Percentiles rank a stretch among this genome's conserved stretches.
These are phyloP conservation scores for Clarireedia homoeocarpa DNA, from an alignment of 2,329 filamentous ascomycete species.

Conservation along the genomic window DNA sequence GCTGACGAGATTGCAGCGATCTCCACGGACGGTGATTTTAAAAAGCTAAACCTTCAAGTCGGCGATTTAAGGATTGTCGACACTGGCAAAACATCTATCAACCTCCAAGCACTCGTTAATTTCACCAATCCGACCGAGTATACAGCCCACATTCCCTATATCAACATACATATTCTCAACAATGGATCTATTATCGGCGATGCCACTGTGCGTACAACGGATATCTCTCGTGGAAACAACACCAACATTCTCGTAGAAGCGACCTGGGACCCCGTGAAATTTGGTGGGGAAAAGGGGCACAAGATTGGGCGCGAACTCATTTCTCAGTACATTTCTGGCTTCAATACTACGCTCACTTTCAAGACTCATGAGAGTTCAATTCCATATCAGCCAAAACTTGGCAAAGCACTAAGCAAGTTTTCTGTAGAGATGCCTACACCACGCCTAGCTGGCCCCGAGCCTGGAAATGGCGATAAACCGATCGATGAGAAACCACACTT, in stretches of 20 bases:
- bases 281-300: conserved; percentile 54
- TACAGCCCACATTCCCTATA: conserved; percentile 70
- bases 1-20: conserved; percentile 44
- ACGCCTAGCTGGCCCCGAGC: conserved; percentile 50
- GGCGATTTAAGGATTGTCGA: conserved; percentile 64
- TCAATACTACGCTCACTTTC: conserved; percentile 73
- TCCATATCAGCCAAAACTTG: conserved; percentile 64
- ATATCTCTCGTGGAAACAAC: conserved; percentile 63
- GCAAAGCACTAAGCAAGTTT: conserved; percentile 63
- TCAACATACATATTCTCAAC: conserved; percentile 67
- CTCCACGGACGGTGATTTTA: conserved; percentile 41
- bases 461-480: conserved; percentile 32
- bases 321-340: conserved; percentile 80
- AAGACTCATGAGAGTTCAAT: conserved; percentile 65
- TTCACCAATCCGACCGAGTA: conserved; percentile 89
- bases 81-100: conserved; percentile 64
- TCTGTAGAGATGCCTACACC: conserved; percentile 67
- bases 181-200: conserved; percentile 72
- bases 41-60: conserved; percentile 51
- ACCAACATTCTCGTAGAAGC: conserved; percentile 58
- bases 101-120: conserved; percentile 65
- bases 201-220: conserved; percentile 56
- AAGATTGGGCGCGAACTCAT: conserved; percentile 63
- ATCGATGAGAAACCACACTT: conserved; percentile 52
- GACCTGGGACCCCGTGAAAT: conserved; percentile 62